These are phyloP conservation scores for Chondrus crispus DNA, from an alignment of 23 red algal species.

Conservation along the genomic window DNA sequence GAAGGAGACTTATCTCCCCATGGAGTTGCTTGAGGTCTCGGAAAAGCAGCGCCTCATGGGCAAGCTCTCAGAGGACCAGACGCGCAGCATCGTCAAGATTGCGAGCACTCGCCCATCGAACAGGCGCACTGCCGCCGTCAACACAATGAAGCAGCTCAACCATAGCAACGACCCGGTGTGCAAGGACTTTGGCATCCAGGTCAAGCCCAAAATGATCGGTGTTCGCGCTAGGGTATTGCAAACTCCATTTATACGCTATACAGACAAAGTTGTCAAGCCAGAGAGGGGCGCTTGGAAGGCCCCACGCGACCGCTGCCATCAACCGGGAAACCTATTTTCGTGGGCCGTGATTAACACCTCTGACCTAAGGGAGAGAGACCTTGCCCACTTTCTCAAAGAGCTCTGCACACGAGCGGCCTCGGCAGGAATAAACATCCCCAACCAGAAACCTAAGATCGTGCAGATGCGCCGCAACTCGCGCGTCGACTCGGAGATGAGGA, in stretches of 20 bases:
- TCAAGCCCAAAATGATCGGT: slow-evolving; percentile 9
- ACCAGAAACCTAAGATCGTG: not conserved
- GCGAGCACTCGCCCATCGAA: not conserved
- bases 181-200: slow-evolving; percentile 40
- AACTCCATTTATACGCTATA: slow-evolving; percentile 7
- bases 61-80: not conserved
- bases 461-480: not conserved
- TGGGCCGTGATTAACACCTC: slow-evolving; percentile 24
- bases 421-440: not conserved
- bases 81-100: not conserved
- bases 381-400: slow-evolving; percentile 1
- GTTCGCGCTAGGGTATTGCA: slow-evolving; percentile 35
- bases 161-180: not conserved
- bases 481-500: not conserved
- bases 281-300: slow-evolving; percentile 23
- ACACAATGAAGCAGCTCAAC: not conserved
- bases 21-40: slow-evolving; percentile 50
- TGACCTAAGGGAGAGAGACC: not conserved
- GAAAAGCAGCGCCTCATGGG: slow-evolving; percentile 35
- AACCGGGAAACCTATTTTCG: not conserved
- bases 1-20: slow-evolving; percentile 30
- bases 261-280: not conserved
- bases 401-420: not conserved
- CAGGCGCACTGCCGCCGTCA: not conserved
- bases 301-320: not conserved